These are phyloP conservation scores for Blastomyces silverae DNA, from an alignment of 2,329 filamentous ascomycete species.

Conservation along the genomic window DNA sequence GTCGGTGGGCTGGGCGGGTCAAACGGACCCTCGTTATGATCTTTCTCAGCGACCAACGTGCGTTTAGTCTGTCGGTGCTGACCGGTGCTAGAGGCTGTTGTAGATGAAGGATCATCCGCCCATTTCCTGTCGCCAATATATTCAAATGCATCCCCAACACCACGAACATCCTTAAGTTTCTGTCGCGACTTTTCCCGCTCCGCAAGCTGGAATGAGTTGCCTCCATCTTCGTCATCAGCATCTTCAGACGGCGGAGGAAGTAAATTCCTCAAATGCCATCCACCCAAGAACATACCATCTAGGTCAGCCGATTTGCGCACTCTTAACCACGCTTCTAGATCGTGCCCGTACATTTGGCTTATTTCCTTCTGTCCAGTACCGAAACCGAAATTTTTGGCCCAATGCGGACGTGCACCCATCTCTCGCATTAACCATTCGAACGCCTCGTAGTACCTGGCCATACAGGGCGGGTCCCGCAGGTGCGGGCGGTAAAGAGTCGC, in stretches of 20 bases:
- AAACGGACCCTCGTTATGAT: constrained; percentile 13
- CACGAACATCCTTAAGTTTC: constrained; percentile 23
- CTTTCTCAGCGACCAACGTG: constrained; percentile 13
- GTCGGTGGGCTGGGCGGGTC: constrained; percentile 32
- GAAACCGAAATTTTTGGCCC: constrained; percentile 81
- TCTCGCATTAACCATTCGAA: constrained; percentile 90
- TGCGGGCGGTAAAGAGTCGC: constrained; percentile 85
- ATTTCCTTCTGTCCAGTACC: constrained; percentile 54
- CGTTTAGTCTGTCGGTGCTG: too few species aligned
- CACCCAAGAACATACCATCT: constrained; percentile 79
- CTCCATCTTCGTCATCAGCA: constrained; percentile 13
- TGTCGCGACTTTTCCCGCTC: constrained; percentile 40
- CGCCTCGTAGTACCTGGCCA: constrained; percentile 71
- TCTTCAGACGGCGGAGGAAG: constrained; percentile 28
- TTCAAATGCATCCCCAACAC: constrained; percentile 38
- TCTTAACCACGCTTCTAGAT: constrained; percentile 59
- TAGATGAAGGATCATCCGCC: constrained; percentile 16
- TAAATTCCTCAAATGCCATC: constrained; percentile 75
- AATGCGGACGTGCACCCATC: constrained; percentile 74
- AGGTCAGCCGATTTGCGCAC: constrained; percentile 64
- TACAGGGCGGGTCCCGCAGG: constrained; percentile 66
- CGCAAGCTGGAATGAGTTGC: constrained; percentile 32
- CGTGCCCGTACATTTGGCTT: constrained; percentile 60
- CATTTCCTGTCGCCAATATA: constrained; percentile 37
- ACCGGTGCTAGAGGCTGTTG: neutral